Conservation (phyloP, 2,329 filamentous ascomycete genomes). For the Xylaria sp. region DNA sequence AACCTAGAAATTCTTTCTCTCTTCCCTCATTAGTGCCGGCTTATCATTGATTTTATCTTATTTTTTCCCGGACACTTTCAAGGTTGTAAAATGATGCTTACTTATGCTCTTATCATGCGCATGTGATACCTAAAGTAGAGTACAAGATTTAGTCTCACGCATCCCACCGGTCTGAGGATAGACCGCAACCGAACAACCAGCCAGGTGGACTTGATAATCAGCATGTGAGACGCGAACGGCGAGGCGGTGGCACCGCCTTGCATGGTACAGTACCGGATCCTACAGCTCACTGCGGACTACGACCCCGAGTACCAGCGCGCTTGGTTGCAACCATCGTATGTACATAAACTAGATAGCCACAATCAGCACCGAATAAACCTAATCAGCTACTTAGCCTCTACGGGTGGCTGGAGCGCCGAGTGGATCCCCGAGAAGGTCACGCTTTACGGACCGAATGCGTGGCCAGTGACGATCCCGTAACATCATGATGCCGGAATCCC, state of each 20-base stretch:
- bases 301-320: neutral
- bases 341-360: neutral
- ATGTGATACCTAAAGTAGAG: neutral
- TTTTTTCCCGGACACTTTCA: neutral
- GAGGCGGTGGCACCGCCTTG: slow-evolving; percentile 1
- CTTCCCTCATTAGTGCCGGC: neutral
- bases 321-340: neutral
- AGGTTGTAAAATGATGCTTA: neutral
- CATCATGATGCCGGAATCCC: slow-evolving; percentile 12
- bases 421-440: slow-evolving; percentile 22
- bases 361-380: neutral
- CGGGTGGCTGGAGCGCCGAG: slow-evolving; percentile 29
- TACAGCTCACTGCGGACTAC: slow-evolving; percentile 2
- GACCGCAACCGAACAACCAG: neutral
- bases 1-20: neutral
- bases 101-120: neutral
- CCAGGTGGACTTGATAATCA: neutral
- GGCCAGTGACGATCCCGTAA: neutral
- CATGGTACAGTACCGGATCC: neutral
- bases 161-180: neutral
- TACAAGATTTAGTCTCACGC: neutral
- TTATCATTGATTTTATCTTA: neutral
- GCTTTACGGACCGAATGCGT: slow-evolving; percentile 2
- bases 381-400: neutral
- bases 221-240: neutral